phyloP scores from a whole-genome alignment of 2,329 filamentous ascomycete species.

The Fusarium brevicatenulatum region DNA sequence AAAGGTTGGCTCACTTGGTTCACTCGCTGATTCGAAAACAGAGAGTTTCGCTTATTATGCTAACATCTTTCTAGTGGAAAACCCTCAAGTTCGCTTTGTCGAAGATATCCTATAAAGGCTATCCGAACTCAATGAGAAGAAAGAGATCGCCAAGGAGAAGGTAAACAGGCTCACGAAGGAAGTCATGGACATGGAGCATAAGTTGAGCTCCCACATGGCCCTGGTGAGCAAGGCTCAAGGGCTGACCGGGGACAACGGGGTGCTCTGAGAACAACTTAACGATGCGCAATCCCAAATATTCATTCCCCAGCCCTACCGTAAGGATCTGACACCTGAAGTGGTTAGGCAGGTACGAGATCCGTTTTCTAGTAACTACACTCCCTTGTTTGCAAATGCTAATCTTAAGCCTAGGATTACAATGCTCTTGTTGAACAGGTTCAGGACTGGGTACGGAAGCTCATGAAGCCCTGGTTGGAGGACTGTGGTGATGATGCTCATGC shows the following conservation, averaged over 20 bases:
- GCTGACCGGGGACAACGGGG: constrained; percentile 44
- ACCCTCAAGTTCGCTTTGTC: constrained; percentile 30
- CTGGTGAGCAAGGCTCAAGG: constrained; percentile 34
- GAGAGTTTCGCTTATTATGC: constrained; percentile 14
- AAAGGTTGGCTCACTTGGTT: constrained; percentile 34
- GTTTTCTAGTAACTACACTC: neutral
- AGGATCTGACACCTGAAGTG: constrained; percentile 51
- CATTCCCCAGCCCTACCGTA: constrained; percentile 53
- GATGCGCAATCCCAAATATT: constrained; percentile 54
- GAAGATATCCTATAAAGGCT: constrained; percentile 36
- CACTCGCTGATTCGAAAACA: constrained; percentile 24
- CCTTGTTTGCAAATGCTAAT: constrained; percentile 20
- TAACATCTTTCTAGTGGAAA: constrained; percentile 29
- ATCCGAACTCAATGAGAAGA: constrained; percentile 36
- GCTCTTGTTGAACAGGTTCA: constrained; percentile 48
- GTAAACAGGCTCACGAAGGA: constrained; percentile 41
- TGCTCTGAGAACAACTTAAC: constrained; percentile 46
- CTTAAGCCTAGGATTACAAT: constrained; percentile 48
- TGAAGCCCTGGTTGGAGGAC: constrained; percentile 46
- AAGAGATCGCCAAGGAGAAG: constrained; percentile 47
- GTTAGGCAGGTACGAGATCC: constrained; percentile 47
- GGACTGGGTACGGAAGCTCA: constrained; percentile 52
- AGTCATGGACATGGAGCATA: constrained; percentile 40
- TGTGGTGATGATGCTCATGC: constrained; percentile 39
- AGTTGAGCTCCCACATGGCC: constrained; percentile 36